Percentiles rank a stretch among this genome's conserved stretches.
phyloP scores from a whole-genome alignment of 306 rosid genomes.

The Acacia confusa region DNA sequence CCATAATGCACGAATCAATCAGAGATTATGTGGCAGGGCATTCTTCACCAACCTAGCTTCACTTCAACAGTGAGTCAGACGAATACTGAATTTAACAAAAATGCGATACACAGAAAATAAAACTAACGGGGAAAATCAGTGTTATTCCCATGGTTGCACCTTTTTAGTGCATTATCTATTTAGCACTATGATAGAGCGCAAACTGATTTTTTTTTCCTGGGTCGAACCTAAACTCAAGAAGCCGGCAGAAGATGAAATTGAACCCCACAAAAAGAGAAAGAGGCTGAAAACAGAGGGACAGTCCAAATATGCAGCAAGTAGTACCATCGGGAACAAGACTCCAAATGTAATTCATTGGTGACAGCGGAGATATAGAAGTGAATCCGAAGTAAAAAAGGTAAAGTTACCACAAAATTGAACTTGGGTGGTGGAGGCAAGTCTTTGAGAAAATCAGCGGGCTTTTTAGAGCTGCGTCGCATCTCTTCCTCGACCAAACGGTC shows the following conservation, averaged over 20 bases:
- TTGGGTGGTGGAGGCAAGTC: slow-evolving; percentile 85
- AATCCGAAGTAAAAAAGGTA: neutral
- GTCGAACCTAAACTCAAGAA: neutral
- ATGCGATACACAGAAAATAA: neutral
- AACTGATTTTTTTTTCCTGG: neutral
- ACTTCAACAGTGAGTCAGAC: neutral
- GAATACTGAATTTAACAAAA: neutral
- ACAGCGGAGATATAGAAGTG: neutral
- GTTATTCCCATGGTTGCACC: neutral
- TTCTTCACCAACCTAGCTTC: neutral
- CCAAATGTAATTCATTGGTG: neutral
- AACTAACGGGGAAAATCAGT: neutral
- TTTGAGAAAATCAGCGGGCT: slow-evolving; percentile 87
- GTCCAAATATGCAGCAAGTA: neutral
- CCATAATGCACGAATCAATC: slow-evolving; percentile 5
- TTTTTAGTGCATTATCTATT: neutral
- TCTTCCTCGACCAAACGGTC: slow-evolving; percentile 89
- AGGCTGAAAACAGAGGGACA: neutral
- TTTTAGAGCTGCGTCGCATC: slow-evolving; percentile 86
- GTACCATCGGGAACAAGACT: neutral
- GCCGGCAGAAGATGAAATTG: neutral
- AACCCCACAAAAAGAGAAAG: neutral
- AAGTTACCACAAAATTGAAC: slow-evolving; percentile 60
- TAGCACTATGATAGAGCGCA: neutral
- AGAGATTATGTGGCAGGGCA: neutral